Percentiles rank a stretch among this genome's conserved stretches.
Conservation (phyloP, 2,329 filamentous ascomycete genomes). For the Claviceps sp. region DNA sequence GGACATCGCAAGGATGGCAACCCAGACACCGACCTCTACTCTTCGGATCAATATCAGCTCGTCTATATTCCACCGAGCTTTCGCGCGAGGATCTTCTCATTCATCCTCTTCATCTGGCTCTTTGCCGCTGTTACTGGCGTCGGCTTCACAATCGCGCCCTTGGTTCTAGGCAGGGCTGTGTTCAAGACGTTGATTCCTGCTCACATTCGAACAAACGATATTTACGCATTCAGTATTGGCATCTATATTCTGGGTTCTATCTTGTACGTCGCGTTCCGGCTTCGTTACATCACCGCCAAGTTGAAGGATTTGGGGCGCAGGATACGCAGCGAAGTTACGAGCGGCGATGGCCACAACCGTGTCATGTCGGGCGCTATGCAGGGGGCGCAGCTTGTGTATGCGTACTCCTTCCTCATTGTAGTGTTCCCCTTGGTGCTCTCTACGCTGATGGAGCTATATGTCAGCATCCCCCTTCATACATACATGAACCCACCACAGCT, state of each 20-base stretch:
- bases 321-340: constrained; percentile 12
- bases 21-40: constrained; percentile 34
- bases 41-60: constrained; percentile 49
- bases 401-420: constrained; percentile 61
- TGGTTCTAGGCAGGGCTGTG: constrained; percentile 70
- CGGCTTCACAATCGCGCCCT: constrained; percentile 69
- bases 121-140: constrained; percentile 86
- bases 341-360: constrained; percentile 11
- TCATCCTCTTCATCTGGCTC: constrained; percentile 83
- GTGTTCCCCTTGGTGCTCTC: constrained; percentile 72
- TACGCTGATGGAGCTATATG: constrained; percentile 72
- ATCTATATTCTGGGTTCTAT: constrained; percentile 64
- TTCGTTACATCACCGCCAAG: constrained; percentile 24
- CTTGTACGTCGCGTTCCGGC: constrained; percentile 47
- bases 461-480: constrained; percentile 76
- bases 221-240: constrained; percentile 90
- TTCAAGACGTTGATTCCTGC: constrained; percentile 60
- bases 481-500: constrained; percentile 41
- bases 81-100: constrained; percentile 62
- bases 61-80: constrained; percentile 83
- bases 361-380: constrained; percentile 17
- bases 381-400: constrained; percentile 48
- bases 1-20: constrained; percentile 50
- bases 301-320: constrained; percentile 17
- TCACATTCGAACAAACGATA: constrained; percentile 72